Base-by-base conservation (phyloP, 768 basidiomycete genomes). In the Leccinum uliginosum region DNA sequence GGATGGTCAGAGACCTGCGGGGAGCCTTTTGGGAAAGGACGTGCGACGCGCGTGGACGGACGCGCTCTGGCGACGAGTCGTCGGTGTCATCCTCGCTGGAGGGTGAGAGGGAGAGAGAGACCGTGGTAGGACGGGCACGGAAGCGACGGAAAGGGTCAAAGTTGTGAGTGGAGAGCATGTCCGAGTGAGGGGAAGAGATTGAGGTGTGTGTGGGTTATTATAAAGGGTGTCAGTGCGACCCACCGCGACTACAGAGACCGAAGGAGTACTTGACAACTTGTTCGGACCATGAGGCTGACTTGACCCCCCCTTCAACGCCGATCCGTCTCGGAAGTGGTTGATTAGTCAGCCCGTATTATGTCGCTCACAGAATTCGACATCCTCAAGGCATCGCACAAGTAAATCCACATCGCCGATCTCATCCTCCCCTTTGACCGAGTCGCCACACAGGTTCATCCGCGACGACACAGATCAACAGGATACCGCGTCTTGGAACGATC, bases 371-470 rank as follows among this genome's bases (percentile, higher is more conserved):
- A 91, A 63, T 91, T 91, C 47, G 89, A 91, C 60, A 85, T 92
- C 57, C 74, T 92, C 32, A 90, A 83, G 64, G 79, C 79, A 3
- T 81, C 85, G 0, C 90, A 91, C 75, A 87, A 79, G 86, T 86
- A 62, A 56, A 29, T 29, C 29, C 6, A 29, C 8, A 27, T 8
- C n/a, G n/a, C n/a, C n/a, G n/a, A 27, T 27, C 29, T 2, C 29
- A 29, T 4, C 35, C 8, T 32, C 6, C 10, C 43, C 3, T 7
- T 27, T 55, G 29, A 32, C 46, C 54, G 38, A 60, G 32, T 45
- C 30, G 30, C 48, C 29, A 55, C 1, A 7, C 34, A 93, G 91
- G 65, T 94, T 95, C 66, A 81, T 96, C 3, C 81, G 91, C 24
- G 85, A 87, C 34, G 74, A 80, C 38, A 56, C 65, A 4, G 67